Evolutionary conservation across 2,329 filamentous ascomycete genomes (phyloP).

Genomic region (Rhinocladiella similis): DNA sequence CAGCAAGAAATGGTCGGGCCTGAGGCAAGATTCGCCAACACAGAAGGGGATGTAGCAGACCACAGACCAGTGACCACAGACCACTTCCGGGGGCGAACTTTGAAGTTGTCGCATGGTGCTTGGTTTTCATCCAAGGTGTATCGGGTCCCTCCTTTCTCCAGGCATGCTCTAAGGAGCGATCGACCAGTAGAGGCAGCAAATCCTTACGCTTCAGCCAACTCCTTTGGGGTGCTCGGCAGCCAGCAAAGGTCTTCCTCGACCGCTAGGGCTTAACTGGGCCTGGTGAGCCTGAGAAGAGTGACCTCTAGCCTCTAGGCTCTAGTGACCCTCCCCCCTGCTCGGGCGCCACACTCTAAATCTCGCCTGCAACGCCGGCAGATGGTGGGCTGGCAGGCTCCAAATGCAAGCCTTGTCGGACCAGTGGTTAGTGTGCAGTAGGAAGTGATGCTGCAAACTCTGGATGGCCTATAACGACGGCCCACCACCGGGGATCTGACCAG

Average conservation of each 20-base stretch:
- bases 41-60: background rate
- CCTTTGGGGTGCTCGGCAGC: background rate
- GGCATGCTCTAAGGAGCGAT: background rate
- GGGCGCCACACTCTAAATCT: constrained; percentile 29
- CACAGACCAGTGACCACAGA: background rate
- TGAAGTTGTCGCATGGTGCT: background rate
- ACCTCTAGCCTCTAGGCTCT: too few species aligned
- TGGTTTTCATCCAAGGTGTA: background rate
- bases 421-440: constrained; percentile 17
- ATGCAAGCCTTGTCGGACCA: constrained; percentile 26
- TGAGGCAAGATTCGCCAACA: background rate
- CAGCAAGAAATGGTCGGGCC: background rate
- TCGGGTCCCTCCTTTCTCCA: background rate
- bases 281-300: too few species aligned
- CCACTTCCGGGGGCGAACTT: background rate
- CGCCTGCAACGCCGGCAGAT: constrained; percentile 24
- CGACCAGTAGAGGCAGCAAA: constrained; percentile 11
- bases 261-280: too few species aligned
- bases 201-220: background rate
- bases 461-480: constrained; percentile 6
- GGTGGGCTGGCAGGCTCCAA: constrained; percentile 16
- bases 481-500: constrained; percentile 8
- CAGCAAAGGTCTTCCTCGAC: background rate
- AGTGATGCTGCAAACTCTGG: background rate
- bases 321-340: constrained; percentile 6